These are phyloP conservation scores for Elsinoe necatrix DNA, from an alignment of 2,329 filamentous ascomycete species.

Conservation along the genomic window DNA sequence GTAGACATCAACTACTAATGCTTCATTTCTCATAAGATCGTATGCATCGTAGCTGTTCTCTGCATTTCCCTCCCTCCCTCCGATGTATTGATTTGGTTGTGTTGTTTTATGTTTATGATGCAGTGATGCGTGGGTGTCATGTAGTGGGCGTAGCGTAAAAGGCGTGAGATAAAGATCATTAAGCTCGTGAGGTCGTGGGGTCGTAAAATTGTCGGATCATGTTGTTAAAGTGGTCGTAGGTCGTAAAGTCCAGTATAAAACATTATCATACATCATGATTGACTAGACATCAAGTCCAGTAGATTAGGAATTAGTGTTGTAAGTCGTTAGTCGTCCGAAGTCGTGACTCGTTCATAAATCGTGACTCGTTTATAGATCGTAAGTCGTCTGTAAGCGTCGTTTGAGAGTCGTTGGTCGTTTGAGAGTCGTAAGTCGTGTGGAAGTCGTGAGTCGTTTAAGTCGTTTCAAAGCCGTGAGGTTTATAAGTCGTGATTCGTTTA, in stretches of 20 bases:
- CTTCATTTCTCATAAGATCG: neutral
- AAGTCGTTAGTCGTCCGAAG: too few relatives aligned
- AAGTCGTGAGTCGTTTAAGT: too few relatives aligned
- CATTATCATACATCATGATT: too few relatives aligned
- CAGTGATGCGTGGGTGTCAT: neutral
- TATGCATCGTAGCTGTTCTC: neutral
- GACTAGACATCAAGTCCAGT: neutral
- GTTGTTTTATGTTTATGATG: too few relatives aligned
- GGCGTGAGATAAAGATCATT: neutral
- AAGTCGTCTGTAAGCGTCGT: too few relatives aligned
- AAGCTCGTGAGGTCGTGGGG: neutral
- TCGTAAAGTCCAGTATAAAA: too few relatives aligned
- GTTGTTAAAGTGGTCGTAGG: too few relatives aligned
- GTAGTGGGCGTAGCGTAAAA: neutral
- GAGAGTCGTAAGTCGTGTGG: neutral
- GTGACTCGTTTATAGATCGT: too few relatives aligned
- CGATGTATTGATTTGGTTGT: neutral
- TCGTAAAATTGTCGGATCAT: neutral
- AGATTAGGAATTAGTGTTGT: neutral
- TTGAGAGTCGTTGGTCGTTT: too few relatives aligned
- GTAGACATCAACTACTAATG: neutral
- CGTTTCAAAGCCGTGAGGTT: too few relatives aligned
- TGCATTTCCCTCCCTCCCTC: neutral
- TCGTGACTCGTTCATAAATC: too few relatives aligned
- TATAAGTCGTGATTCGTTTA: neutral